A percentile compares a stretch with the other conserved stretches of the same genome.
Conservation (phyloP, 768 basidiomycete genomes). For the Rubroboletus pulcherrimus region DNA sequence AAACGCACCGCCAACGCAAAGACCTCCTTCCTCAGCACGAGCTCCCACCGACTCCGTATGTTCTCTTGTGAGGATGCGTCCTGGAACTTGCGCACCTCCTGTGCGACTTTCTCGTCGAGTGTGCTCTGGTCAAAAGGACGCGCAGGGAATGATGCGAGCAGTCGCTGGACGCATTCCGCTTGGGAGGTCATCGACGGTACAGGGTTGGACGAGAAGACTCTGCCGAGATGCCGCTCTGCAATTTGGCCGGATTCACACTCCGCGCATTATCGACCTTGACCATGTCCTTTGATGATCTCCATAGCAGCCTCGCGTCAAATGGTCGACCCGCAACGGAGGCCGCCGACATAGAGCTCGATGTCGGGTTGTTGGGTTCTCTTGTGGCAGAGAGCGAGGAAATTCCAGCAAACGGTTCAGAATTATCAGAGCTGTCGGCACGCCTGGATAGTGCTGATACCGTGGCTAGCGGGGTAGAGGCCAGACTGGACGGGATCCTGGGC, state of each 20-base stretch:
- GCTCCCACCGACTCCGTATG: constrained; percentile 72
- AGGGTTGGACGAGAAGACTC: not conserved
- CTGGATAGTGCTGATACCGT: constrained; percentile 57
- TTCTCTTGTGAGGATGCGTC: constrained; percentile 51
- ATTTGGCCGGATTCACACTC: constrained; percentile 9
- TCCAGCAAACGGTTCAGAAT: constrained; percentile 33
- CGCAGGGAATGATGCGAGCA: constrained; percentile 51
- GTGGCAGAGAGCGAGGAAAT: constrained; percentile 25
- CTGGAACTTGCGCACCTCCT: constrained; percentile 41
- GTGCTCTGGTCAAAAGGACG: constrained; percentile 45
- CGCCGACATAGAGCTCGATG: constrained; percentile 34
- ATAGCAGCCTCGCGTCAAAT: constrained; percentile 11
- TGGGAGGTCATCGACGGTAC: constrained; percentile 45
- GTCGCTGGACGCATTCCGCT: constrained; percentile 44
- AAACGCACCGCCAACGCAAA: constrained; percentile 65
- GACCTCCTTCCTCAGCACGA: constrained; percentile 64
- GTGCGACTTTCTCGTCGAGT: constrained; percentile 49
- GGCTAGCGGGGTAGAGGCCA: constrained; percentile 58
- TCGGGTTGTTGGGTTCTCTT: constrained; percentile 31
- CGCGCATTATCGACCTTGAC: constrained; percentile 16
- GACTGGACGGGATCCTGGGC: constrained; percentile 57
- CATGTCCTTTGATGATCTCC: constrained; percentile 29
- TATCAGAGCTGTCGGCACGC: constrained; percentile 46
- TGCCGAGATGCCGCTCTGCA: constrained; percentile 26
- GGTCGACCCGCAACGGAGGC: constrained; percentile 1